Evolutionary conservation across 805 yeast genomes (phyloP).

Genomic region (Candida incommunis): DNA sequence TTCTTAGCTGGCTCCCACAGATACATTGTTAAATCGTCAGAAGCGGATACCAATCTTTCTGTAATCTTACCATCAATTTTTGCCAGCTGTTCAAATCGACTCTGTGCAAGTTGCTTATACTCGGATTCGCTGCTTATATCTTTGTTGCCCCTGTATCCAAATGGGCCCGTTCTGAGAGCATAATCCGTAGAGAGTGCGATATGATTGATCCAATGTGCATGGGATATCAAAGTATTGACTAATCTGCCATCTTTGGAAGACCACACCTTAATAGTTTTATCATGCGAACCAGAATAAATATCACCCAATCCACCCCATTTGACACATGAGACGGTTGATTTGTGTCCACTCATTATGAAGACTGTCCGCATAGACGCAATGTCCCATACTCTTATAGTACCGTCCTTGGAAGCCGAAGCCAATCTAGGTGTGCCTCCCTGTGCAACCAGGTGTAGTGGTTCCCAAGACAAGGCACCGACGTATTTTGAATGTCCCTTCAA

Average conservation of each 20-base stretch:
- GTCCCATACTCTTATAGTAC: slow-evolving; percentile 84
- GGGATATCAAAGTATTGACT: slow-evolving; percentile 66
- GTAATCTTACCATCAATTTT: slow-evolving; percentile 36
- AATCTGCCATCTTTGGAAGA: slow-evolving; percentile 66
- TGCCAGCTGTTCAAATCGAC: slow-evolving; percentile 49
- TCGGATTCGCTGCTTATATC: slow-evolving; percentile 7
- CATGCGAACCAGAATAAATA: slow-evolving; percentile 84
- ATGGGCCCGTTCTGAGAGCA: slow-evolving; percentile 77
- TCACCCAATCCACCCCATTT: slow-evolving; percentile 89
- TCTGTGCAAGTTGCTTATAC: slow-evolving; percentile 46
- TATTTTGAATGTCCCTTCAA: slow-evolving; percentile 76
- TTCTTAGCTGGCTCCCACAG: slow-evolving; percentile 84
- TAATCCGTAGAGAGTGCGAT: slow-evolving; percentile 83
- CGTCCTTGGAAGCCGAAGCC: slow-evolving; percentile 84
- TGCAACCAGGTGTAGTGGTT: slow-evolving; percentile 70
- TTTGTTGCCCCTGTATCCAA: slow-evolving; percentile 50
- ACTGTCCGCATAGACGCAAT: slow-evolving; percentile 50
- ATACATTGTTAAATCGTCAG: slow-evolving; percentile 96
- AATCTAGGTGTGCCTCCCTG: slow-evolving; percentile 47
- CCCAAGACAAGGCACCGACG: slow-evolving; percentile 87
- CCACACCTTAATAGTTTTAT: slow-evolving; percentile 89
- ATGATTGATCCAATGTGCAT: slow-evolving; percentile 98
- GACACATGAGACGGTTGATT: slow-evolving; percentile 84
- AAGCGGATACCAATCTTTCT: slow-evolving; percentile 85
- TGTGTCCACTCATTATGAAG: slow-evolving; percentile 73